Evolutionary conservation across 2,329 filamentous ascomycete genomes (phyloP).

Genomic region (Alternaria sp.): DNA sequence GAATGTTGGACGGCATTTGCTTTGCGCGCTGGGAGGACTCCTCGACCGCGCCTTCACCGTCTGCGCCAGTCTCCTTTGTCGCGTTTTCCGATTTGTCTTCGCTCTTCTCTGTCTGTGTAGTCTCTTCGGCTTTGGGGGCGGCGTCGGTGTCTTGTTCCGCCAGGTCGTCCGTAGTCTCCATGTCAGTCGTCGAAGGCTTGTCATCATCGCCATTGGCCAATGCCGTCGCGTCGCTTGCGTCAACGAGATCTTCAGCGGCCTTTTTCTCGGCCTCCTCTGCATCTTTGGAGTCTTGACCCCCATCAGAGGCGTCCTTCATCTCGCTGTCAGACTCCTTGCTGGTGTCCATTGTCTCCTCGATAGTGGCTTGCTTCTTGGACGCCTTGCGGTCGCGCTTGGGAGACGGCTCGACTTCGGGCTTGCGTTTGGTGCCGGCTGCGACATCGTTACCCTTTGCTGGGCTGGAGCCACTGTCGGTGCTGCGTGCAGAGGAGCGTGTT

Average conservation of each 20-base stretch:
- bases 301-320: constrained; percentile 30
- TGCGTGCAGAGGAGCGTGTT: constrained; percentile 36
- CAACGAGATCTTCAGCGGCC: neutral
- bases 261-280: constrained; percentile 18
- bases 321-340: constrained; percentile 45
- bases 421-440: constrained; percentile 49
- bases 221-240: constrained; percentile 20
- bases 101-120: neutral
- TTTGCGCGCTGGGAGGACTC: constrained; percentile 59
- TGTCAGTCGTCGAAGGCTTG: constrained; percentile 5
- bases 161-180: constrained; percentile 14
- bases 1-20: constrained; percentile 64
- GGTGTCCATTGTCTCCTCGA: constrained; percentile 57
- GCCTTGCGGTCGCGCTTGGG: constrained; percentile 54
- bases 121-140: constrained; percentile 8
- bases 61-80: constrained; percentile 25
- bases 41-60: constrained; percentile 50
- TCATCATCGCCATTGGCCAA: constrained; percentile 29
- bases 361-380: constrained; percentile 57
- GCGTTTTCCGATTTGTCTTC: constrained; percentile 13
- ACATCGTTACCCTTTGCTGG: constrained; percentile 35
- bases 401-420: constrained; percentile 44
- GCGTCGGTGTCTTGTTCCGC: constrained; percentile 1
- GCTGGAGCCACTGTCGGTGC: constrained; percentile 23
- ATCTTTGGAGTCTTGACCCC: constrained; percentile 2